Percentiles rank a stretch among this genome's conserved stretches.
Evolutionary conservation across 345 rosid genomes (phyloP).

Genomic region (Eucalyptus fibrosa): DNA sequence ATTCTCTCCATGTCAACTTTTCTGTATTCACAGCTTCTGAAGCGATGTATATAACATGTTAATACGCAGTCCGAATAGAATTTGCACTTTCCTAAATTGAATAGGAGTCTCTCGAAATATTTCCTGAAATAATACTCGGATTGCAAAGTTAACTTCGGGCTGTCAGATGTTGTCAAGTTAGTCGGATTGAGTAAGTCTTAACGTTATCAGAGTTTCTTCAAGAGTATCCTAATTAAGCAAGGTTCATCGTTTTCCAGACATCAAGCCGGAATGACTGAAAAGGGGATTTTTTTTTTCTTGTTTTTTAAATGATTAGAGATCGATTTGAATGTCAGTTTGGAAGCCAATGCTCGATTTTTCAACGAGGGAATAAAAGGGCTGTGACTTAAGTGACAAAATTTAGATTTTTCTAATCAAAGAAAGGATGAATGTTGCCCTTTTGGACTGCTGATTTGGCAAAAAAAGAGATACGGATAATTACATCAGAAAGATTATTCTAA

Average conservation of each 20-base stretch:
- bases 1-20: not conserved
- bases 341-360: not conserved
- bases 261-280: not conserved
- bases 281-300: not conserved
- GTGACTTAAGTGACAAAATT: not conserved
- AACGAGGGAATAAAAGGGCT: not conserved
- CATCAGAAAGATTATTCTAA: not conserved
- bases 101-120: not conserved
- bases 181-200: not conserved
- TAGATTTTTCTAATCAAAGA: too few species aligned
- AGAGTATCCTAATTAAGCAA: not conserved
- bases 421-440: too few species aligned
- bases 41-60: not conserved
- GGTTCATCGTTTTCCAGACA: not conserved
- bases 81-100: not conserved
- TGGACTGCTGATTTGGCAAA: not conserved
- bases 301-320: not conserved
- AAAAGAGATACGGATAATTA: not conserved
- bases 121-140: not conserved
- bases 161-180: not conserved
- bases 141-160: too few species aligned
- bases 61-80: not conserved
- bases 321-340: not conserved
- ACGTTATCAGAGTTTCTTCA: not conserved
- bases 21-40: not conserved